A percentile compares a stretch with the other conserved stretches of the same genome.
phyloP scores from a whole-genome alignment of 2,329 filamentous ascomycete species.

The Parasarocladium wereldwijsianum region DNA sequence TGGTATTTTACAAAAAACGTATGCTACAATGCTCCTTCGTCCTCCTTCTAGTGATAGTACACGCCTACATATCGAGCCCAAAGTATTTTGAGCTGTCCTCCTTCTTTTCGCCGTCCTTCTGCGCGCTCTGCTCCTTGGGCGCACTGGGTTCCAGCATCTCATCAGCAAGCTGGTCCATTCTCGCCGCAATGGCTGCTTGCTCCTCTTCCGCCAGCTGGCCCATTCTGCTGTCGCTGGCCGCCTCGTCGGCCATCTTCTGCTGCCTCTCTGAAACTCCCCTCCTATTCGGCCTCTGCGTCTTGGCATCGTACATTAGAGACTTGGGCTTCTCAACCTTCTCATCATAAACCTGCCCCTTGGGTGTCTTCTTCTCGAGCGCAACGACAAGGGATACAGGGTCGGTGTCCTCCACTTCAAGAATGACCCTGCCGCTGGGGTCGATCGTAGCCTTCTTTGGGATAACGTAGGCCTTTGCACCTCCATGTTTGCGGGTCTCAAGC shows the following conservation, averaged over 20 bases:
- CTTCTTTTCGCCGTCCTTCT: too few relatives aligned
- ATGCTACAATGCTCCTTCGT: too few relatives aligned
- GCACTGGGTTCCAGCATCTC: slow-evolving; percentile 12
- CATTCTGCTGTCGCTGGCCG: too few relatives aligned
- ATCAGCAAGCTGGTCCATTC: slow-evolving; percentile 12
- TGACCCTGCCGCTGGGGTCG: slow-evolving; percentile 34
- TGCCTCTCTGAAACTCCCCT: too few relatives aligned
- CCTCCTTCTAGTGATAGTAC: too few relatives aligned
- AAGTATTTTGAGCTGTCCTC: too few relatives aligned
- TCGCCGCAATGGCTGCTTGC: slow-evolving; percentile 6
- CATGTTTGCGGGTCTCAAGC: slow-evolving; percentile 30
- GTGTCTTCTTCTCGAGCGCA: slow-evolving; percentile 28
- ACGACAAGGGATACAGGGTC: slow-evolving; percentile 24
- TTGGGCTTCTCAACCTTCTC: slow-evolving; percentile 4
- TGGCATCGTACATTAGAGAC: neutral
- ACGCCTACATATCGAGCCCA: too few relatives aligned
- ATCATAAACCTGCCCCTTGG: slow-evolving; percentile 18
- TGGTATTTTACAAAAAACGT: too few relatives aligned
- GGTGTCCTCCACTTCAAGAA: slow-evolving; percentile 26
- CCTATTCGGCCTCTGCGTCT: neutral
- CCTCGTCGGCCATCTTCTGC: too few relatives aligned
- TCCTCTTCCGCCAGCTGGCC: too few relatives aligned
- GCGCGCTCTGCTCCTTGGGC: too few relatives aligned
- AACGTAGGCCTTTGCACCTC: slow-evolving; percentile 41
- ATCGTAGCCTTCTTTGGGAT: slow-evolving; percentile 27